Base-by-base conservation (phyloP, 2,329 filamentous ascomycete species). In the Nothopassalora personata region DNA sequence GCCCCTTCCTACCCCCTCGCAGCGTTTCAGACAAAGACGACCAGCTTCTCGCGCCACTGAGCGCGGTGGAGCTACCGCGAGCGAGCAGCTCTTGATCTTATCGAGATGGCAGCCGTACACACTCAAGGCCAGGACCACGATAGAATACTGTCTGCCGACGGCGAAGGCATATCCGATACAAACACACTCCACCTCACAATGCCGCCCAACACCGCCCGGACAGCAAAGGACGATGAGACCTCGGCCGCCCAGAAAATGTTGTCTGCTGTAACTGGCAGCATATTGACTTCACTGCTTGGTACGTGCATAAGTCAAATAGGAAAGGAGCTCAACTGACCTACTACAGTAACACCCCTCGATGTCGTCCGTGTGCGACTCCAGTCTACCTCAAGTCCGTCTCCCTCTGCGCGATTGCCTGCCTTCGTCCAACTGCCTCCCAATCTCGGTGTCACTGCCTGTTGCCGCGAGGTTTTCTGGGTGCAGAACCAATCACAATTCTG, bases 391-490 rank as follows among this genome's bases (percentile, higher is more conserved):
- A 78, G 82, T 67, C 73, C 78, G 64, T 76, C 81, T 70, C 78
- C 83, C 68, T 79, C 84, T 55, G 64, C 70, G 57, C 82, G 67
- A 76, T 82, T 71, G 66, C 71, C 75, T 59, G 76, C 77, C 51
- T 83, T 88, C 66, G 86, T 85, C 62, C 84, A 87, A 64, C 83
- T 94, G 52, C 90, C 91, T 57, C 86, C 89, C 31, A 90, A 93
- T 69, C 83, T 97, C 53, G 94, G 94, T 61, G 90, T 97, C 56
- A 96, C 92, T 15, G 86, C 92, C 43, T 99, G 94, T 76, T 99
- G 94, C 72, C 87, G 94, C 61, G 93, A 99, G 74, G 93, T 99
- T 36, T 99, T 97, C 75, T 99, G 96, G 81, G 86, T 93, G 64
- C 92, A 91, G 66, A 92, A 95, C 71, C 89, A 87, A 73, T 83